Evolutionary conservation across 1,139 yeast genomes (phyloP), one percentile per base, ranked within the genome.

Genomic region (Zygosaccharomyces pseudobailii): DNA sequence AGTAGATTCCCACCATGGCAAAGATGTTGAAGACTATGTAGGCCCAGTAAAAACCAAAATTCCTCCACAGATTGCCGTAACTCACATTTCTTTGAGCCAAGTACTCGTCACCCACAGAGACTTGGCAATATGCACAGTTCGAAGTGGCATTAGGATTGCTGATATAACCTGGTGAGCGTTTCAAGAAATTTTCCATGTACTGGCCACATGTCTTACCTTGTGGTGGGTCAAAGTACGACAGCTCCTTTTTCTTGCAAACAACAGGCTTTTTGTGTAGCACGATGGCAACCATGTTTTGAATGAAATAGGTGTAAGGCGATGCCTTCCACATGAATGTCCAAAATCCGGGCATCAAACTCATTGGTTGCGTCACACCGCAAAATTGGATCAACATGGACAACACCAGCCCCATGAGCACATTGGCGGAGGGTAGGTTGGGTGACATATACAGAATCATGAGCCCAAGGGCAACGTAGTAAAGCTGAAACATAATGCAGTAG

Each of bases 321-420:
- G 76, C 75, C 58, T 82, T 75, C 67, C 80, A 78, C 85, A 84
- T 80, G 71, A 84, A 86, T 50, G 52, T 58, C 80, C 81, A 84
- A 68, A 83, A 82, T 6, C 79, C 77, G 24, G 83, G 83, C 71
- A 79, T 72, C 45, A 73, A 66, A 13, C 56, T 47, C 36, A 67
- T 68, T 20, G 82, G 81, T 57, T 78, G 83, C 56, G 79, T 73
- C 47, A 80, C 79, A 60, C 85, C 85, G 56, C 80, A 74, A 67
- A 79, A 79, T 7, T 74, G 68, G 45, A 80, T 71, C 59, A 78
- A 70, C 53, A 79, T 76, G 36, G 79, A 67, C 57, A 76, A 73
- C 48, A 73, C 70, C 59, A 77, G 71, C 28, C 78, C 74, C 42
- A 73, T 72, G 46, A 79, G 65, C 36, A 79, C 78, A 30, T 79